Evolutionary conservation across 2,329 filamentous ascomycete species (phyloP).

Genomic region (Nothopassalora personata): DNA sequence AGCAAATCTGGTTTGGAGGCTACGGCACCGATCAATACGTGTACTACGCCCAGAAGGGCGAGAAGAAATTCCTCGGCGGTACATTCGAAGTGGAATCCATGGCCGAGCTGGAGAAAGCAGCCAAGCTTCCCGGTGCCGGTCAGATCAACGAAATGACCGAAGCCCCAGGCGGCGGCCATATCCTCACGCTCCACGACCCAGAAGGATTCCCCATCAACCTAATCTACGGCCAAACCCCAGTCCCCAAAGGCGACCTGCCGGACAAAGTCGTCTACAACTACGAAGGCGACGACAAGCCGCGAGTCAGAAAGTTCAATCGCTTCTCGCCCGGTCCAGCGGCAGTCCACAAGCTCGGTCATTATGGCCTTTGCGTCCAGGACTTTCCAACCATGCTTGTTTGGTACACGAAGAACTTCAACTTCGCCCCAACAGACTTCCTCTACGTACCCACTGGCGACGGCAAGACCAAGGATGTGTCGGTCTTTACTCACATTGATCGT

Average conservation of each 20-base stretch:
- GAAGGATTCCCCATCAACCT: constrained; percentile 40
- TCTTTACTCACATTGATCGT: constrained; percentile 52
- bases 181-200: constrained; percentile 37
- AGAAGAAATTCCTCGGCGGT: constrained; percentile 40
- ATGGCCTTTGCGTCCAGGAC: constrained; percentile 34
- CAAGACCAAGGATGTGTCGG: constrained; percentile 16
- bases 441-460: constrained; percentile 9
- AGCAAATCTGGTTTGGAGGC: constrained; percentile 39
- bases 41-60: constrained; percentile 39
- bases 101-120: constrained; percentile 40
- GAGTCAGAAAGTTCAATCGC: constrained; percentile 37
- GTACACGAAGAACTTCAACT: constrained; percentile 45
- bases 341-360: constrained; percentile 48
- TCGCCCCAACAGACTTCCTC: constrained; percentile 43
- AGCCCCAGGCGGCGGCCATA: constrained; percentile 37
- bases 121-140: constrained; percentile 27
- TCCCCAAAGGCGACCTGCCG: constrained; percentile 21
- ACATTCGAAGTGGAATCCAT: constrained; percentile 40
- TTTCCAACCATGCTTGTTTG: constrained; percentile 26
- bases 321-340: constrained; percentile 46
- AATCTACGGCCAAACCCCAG: constrained; percentile 34
- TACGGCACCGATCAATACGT: constrained; percentile 43
- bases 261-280: constrained; percentile 35
- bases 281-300: constrained; percentile 34
- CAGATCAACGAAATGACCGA: constrained; percentile 31